phyloP scores from a whole-genome alignment of 2,329 filamentous ascomycete genomes.

The Cryphonectria japonica region DNA sequence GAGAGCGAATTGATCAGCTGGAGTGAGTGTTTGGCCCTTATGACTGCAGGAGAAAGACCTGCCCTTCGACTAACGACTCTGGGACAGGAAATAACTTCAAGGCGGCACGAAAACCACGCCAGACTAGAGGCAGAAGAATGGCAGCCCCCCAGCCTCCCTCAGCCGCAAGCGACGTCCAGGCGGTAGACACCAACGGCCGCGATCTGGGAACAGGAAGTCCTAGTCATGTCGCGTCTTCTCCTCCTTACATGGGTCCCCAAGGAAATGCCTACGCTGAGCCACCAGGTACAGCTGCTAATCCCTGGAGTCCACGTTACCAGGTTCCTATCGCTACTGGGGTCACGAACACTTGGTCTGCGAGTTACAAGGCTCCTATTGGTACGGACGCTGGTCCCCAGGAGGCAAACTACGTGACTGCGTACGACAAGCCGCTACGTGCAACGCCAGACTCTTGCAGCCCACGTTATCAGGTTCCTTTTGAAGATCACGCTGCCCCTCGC shows the following conservation, averaged over 20 bases:
- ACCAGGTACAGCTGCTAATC: neutral
- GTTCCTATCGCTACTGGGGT: neutral
- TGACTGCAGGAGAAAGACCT: neutral
- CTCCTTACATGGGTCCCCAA: neutral
- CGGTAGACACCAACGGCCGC: neutral
- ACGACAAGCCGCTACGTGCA: neutral
- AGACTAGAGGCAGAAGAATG: no score
- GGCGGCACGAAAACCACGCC: neutral
- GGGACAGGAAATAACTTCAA: neutral
- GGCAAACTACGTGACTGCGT: neutral
- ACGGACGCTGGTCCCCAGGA: neutral
- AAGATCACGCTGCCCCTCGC: neutral
- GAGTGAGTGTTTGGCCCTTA: neutral
- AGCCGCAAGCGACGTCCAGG: neutral
- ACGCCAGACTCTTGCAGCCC: no score
- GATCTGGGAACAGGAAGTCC: neutral
- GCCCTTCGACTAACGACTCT: neutral
- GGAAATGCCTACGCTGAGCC: neutral
- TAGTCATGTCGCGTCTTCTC: neutral
- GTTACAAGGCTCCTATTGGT: neutral
- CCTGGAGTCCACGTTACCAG: neutral
- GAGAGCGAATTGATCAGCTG: neutral
- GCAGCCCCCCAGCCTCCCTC: no score
- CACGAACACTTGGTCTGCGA: neutral
- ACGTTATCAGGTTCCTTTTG: neutral